phyloP scores from a whole-genome alignment of 176 grass and related monocot genomes.

The Alopecurus myosuroides region DNA sequence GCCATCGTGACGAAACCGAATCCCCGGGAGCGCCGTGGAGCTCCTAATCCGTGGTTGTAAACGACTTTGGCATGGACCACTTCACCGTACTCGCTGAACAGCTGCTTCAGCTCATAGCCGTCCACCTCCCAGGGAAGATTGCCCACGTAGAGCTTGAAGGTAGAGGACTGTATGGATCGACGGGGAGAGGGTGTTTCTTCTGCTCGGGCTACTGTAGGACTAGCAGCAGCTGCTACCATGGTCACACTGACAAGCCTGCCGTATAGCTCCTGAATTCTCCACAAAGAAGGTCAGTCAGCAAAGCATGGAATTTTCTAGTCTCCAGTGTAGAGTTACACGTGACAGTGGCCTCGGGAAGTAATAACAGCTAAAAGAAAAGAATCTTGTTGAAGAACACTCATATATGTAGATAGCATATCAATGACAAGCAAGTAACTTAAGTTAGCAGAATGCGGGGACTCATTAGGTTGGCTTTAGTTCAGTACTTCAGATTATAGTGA shows the following conservation, averaged over 20 bases:
- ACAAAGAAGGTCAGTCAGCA: constrained; percentile 8
- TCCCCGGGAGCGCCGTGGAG: not conserved
- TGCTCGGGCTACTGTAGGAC: not conserved
- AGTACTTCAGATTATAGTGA: not conserved
- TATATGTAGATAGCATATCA: no score
- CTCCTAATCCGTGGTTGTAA: not conserved
- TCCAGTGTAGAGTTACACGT: no score
- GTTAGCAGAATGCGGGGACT: not conserved
- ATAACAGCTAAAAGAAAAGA: not conserved
- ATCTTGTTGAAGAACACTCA: not conserved
- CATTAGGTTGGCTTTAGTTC: not conserved
- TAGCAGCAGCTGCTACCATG: not conserved
- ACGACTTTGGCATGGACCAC: not conserved
- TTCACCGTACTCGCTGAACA: not conserved
- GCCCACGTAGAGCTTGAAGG: not conserved
- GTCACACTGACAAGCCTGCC: constrained; percentile 57
- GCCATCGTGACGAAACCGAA: not conserved
- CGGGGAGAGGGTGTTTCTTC: constrained; percentile 7
- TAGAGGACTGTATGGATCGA: not conserved
- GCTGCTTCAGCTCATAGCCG: not conserved
- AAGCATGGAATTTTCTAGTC: not conserved
- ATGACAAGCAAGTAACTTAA: not conserved
- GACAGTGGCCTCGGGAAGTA: not conserved
- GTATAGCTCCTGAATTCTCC: constrained; percentile 42
- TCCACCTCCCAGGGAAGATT: not conserved